phyloP scores from a whole-genome alignment of 768 basidiomycete species.

The Naganishia vishniacii region DNA sequence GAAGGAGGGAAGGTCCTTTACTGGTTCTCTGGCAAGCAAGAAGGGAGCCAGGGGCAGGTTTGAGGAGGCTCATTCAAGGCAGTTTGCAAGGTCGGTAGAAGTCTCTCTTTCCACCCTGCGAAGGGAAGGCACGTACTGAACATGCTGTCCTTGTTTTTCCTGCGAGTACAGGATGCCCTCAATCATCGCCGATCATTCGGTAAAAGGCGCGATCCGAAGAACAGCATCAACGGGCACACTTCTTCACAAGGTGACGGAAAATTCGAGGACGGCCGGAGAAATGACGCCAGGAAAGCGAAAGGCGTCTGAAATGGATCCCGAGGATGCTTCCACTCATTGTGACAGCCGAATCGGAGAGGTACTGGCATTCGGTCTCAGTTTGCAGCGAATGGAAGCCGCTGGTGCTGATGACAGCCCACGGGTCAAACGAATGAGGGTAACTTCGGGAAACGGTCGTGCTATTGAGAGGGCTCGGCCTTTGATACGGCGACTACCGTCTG shows the following conservation, averaged over 20 bases:
- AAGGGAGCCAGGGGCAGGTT: conserved; percentile 33
- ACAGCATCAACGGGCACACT: background rate
- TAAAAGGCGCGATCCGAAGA: too few species aligned
- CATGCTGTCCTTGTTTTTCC: too few species aligned
- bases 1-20: conserved; percentile 29
- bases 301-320: conserved; percentile 15
- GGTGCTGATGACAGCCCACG: conserved; percentile 21
- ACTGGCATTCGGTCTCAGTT: too few species aligned
- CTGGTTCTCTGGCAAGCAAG: background rate
- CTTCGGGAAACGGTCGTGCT: background rate
- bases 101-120: background rate
- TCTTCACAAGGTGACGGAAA: background rate
- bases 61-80: conserved; percentile 39
- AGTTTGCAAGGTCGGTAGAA: conserved; percentile 42
- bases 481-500: too few species aligned
- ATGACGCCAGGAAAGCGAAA: conserved; percentile 20
- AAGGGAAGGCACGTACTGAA: too few species aligned
- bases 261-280: background rate
- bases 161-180: conserved; percentile 1
- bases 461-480: background rate
- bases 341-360: too few species aligned
- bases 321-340: too few species aligned
- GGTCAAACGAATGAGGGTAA: conserved; percentile 21
- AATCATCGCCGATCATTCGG: background rate
- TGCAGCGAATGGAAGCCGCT: background rate